Evolutionary conservation across 2,329 filamentous ascomycete genomes (phyloP).

Genomic region (Cordyceps cateniannulata): DNA sequence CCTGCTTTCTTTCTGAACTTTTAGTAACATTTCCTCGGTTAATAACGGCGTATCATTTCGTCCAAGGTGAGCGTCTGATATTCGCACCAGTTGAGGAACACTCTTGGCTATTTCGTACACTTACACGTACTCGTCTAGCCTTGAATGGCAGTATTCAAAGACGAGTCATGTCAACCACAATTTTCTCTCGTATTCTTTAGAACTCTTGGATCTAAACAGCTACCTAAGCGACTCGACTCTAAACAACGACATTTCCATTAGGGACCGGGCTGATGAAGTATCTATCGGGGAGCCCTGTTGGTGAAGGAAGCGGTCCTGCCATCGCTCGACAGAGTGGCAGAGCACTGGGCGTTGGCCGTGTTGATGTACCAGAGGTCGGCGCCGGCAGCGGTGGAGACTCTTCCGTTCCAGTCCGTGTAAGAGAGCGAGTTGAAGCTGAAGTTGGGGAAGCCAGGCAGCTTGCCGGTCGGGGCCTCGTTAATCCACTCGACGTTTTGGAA

Average conservation of each 20-base stretch:
- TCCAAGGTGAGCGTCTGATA: too few species aligned
- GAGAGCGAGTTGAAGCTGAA: slow-evolving; percentile 2
- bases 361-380: background rate
- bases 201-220: background rate
- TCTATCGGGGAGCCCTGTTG: background rate
- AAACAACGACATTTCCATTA: background rate
- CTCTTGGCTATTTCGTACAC: too few species aligned
- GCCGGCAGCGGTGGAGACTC: background rate
- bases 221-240: background rate
- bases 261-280: background rate
- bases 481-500: slow-evolving; percentile 1
- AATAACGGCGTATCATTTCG: too few species aligned
- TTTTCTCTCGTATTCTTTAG: background rate
- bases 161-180: background rate
- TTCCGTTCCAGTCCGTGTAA: background rate
- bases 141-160: background rate
- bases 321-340: background rate
- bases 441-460: background rate
- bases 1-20: too few species aligned
- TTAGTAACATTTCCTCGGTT: too few species aligned
- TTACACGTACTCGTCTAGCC: background rate
- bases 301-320: background rate
- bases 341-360: background rate
- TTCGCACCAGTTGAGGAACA: too few species aligned
- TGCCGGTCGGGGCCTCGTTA: background rate